Conservation (phyloP, 805 yeast species). For the Candida sonorensis region DNA sequence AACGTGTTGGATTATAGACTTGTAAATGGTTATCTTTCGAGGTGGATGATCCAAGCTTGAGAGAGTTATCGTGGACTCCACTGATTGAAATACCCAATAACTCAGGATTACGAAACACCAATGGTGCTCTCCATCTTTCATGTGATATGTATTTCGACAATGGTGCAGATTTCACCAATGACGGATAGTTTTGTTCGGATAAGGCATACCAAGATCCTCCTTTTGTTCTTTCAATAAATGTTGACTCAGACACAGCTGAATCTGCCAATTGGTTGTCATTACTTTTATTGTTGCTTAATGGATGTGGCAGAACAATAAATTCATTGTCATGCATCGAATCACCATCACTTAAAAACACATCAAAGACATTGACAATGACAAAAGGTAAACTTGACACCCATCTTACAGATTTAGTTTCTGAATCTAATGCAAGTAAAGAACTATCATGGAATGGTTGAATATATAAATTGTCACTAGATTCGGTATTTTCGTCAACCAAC, state of each 20-base stretch:
- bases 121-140: constrained; percentile 36
- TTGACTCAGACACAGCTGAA: constrained; percentile 31
- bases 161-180: constrained; percentile 76
- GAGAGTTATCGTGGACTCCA: constrained; percentile 42
- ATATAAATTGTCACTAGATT: constrained; percentile 65
- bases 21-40: constrained; percentile 5
- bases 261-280: constrained; percentile 9
- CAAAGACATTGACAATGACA: constrained; percentile 73
- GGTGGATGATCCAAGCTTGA: constrained; percentile 3
- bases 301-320: constrained; percentile 63
- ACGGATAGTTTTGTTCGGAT: constrained; percentile 71
- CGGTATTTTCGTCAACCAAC: constrained; percentile 39
- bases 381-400: constrained; percentile 77
- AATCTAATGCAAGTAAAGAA: constrained; percentile 69
- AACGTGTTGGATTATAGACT: constrained; percentile 14
- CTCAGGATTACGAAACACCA: constrained; percentile 30
- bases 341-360: constrained; percentile 54
- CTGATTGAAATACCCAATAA: constrained; percentile 35
- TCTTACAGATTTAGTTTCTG: constrained; percentile 58
- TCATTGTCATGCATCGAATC: too few species aligned
- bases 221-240: constrained; percentile 60
- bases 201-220: constrained; percentile 80
- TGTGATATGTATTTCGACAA: constrained; percentile 51
- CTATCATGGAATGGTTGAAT: constrained; percentile 82
- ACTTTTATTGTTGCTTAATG: constrained; percentile 32